Evolutionary conservation across 108 stramenopile species (phyloP), one percentile per base, ranked within the genome.

Genomic region (Cyclostephanos invisitatus): DNA sequence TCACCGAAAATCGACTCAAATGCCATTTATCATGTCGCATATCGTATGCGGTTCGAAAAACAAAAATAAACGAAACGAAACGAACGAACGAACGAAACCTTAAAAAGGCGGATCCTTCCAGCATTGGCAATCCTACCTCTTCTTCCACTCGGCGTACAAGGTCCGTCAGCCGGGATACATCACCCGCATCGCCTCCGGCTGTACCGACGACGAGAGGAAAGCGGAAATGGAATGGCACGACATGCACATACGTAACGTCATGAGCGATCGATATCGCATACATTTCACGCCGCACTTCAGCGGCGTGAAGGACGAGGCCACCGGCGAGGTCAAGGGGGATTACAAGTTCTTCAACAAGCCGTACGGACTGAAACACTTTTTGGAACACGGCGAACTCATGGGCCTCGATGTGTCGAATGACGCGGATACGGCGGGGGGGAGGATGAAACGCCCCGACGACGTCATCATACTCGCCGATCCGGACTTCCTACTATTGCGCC

Each of bases 311-410:
- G 82, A 89, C 69, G 82, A 75, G 36, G 12, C 10, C 15, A 65
- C 61, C 28, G 85, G 81, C 0, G 73, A 87, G 40, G 62, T 68
- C 0, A 74, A 68, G 18, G 87, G 87, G 5, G 81, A 88, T 53
- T 94, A 94, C 83, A 93, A 93, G 72, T 96, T 89, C 80, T 87
- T 86, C 73, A 96, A 96, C 71, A 96, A 96, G 69, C 91, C 94
- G 15, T 85, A 82, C 70, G 91, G 94, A 20, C 25, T 92, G 49
- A 72, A 70, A 35, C 89, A 91, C 51, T 92, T 87, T 80, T 67
- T 95, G 82, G 84, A 92, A 68, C 29, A 85, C 58, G 40, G 68
- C 25, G 74, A 74, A 29, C 58, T 81, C 55, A 44, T 84, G 77
- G 87, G 75, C 17, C 61, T 87, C 47, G 27, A 56, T 11, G 77